Base-by-base conservation (phyloP, 371 early-diverging fungal species). In the Mortierella sp. region DNA sequence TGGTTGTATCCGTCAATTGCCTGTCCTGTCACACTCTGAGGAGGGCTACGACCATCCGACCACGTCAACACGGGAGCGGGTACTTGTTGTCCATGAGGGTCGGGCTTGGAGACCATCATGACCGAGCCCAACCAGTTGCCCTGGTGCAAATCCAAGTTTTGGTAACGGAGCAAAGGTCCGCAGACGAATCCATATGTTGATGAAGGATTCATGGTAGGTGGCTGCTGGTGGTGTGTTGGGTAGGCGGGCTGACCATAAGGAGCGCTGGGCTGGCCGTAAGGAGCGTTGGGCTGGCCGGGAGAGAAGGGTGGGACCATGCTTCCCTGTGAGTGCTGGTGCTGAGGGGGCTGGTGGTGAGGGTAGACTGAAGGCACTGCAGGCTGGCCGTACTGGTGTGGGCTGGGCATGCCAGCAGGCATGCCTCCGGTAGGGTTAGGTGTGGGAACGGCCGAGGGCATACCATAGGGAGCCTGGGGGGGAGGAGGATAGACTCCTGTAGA, bases 41-140 rank as follows among this genome's bases (percentile, higher is more conserved):
- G 73, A 26, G 83, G 70, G 7, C 48, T 68, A 28, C 72, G 79
- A 24, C 88, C 88, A 75, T 91, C 91, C 48, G 81, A 83, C 74
- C 91, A 88, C 11, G 87, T 84, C 70, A 91, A 86, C 0, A 84
- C 88, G 1, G 91, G 91, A 50, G 89, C 74, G 28, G 88, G 82
- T 7, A 21, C 10, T 19, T 65, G 68, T 54, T 87, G 86, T 24
- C 76, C 70, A 14, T 81, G 79, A 7, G 90, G 82, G 48, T 79
- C 80, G 21, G 87, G 76, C 68, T 65, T 83, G 9, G 83, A 80
- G 42, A 91, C 84, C 82, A 91, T 57, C 77, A 91, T 71, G 19
- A 90, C 89, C 38, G 91, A 91, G 47, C 91, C 91, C 48, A 78
- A 76, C 91, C 91, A 91, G 65, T 76, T 71, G 26, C 90, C 90